Evolutionary conservation across 352 stramenopile species (phyloP), one percentile per base, ranked within the genome.

Genomic region (Pythium dissimile): DNA sequence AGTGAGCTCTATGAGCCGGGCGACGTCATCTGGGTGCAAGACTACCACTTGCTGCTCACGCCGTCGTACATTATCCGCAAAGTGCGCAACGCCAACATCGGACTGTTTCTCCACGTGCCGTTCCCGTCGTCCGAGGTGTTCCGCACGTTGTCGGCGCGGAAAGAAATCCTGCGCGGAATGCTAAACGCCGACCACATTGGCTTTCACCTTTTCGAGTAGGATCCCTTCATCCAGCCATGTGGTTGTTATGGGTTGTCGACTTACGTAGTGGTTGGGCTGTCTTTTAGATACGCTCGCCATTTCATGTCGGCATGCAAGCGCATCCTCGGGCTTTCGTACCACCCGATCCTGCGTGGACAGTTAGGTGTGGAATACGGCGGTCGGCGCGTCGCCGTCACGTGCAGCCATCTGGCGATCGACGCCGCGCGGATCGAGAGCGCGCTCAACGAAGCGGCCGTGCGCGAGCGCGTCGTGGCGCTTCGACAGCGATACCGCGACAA

Each of bases 101-200:
- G 95, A 7, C 81, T 99, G 23, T 99, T 99, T 65, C 70, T 99
- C 12, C 97, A 99, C 73, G 97, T 98, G 18, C 97, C 97, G 21
- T 99, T 99, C 65, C 97, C 97, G 23, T 98, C 89, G 26, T 98
- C 92, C 0, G 96, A 99, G 69, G 98, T 99, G 6, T 99, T 99
- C 66, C 80, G 96, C 23, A 98, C 96, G 5, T 73, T 99, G 0
- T 98, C 93, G 8, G 91, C 92, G 62, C 72, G 92, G 18, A 95
- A 96, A 50, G 86, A 95, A 59, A 73, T 98, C 16, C 67, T 98
- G 26, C 67, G 89, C 43, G 89, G 86, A 9, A 93, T 98, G 71
- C 70, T 98, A 2, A 88, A 89, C 48, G 88, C 89, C 11, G 90
- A 98, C 54, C 86, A 97, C 62, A 90, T 98, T 46, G 93, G 92